Base-by-base conservation (phyloP, 768 basidiomycete species). In the Kwoniella shandongensis region DNA sequence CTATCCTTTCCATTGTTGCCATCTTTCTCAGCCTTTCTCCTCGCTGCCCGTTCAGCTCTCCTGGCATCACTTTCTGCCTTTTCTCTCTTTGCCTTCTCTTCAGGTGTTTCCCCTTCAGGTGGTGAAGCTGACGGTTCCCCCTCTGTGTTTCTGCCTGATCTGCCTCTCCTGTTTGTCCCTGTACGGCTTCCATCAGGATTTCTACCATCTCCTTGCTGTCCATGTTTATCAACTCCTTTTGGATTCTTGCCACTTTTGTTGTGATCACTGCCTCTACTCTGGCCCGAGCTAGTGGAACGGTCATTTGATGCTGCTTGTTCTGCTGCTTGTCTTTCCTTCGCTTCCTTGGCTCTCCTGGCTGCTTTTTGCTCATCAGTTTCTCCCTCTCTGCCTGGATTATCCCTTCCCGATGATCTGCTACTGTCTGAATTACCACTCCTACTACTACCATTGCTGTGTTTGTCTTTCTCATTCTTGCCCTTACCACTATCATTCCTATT, bases 1-100 rank as follows among this genome's bases (percentile, higher is more conserved):
- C 40, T 36, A 38, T 51, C 36, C 22, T 51, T 79, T 69, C 87
- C 86, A 85, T 86, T 88, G 0, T 69, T 65, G 41, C 78, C 81
- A 0, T 62, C 48, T 0, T 66, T 26, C 20, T 20, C 25, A 11
- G 35, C 15, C 26, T 39, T 30, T 44, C 51, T 25, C 12, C 35
- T 47, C 29, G 35, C 48, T 44, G 48, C 29, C 38, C 41, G 27
- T 50, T 46, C 38, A 32, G 32, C 32, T 32, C 13, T 13, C 13
- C 32, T 6, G 6, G 32, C 32, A 32, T 32, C 7, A 6, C 32
- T 32, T 32, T 13, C 13, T 32, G 32, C 32, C 22, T 51, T 5
- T 32, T 52, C 38, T 25, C 22, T n/a, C 15, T 38, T 13, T 40
- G 10, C 36, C 39, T 40, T 44, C 4, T 51, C 47, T 22, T 44